Evolutionary conservation across 345 rosid species (phyloP).

Genomic region (Pistacia vera): DNA sequence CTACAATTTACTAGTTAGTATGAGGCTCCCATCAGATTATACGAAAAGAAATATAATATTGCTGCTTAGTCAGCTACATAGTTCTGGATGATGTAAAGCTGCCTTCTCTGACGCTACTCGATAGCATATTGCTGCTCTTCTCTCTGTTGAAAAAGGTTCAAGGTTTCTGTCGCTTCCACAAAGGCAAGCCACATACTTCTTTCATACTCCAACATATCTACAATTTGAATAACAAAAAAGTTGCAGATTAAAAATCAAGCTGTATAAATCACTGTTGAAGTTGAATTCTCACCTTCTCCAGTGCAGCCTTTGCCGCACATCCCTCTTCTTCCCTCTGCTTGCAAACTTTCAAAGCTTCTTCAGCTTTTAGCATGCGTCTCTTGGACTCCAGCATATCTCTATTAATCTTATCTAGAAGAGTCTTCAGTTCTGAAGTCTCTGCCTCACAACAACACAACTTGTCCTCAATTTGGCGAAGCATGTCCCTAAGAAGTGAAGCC

Average conservation of each 20-base stretch:
- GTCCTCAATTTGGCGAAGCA: slow-evolving; percentile 31
- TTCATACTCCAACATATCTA: not conserved
- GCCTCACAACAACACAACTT: slow-evolving; percentile 34
- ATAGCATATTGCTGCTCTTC: not conserved
- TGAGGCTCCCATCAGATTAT: not conserved
- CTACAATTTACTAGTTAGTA: not conserved
- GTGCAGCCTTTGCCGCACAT: slow-evolving; percentile 25
- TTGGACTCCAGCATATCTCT: slow-evolving; percentile 28
- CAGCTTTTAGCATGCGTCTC: slow-evolving; percentile 32
- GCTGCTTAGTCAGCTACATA: not conserved
- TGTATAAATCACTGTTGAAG: slow-evolving; percentile 7
- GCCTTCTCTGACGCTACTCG: too few relatives aligned
- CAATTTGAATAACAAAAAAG: not conserved
- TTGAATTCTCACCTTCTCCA: slow-evolving; percentile 28
- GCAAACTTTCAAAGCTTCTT: slow-evolving; percentile 13
- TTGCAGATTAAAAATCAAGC: not conserved
- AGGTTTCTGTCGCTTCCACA: not conserved
- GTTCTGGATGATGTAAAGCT: too few relatives aligned
- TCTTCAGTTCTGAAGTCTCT: slow-evolving; percentile 33
- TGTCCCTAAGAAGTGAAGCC: slow-evolving; percentile 22
- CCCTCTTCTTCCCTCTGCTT: slow-evolving; percentile 20
- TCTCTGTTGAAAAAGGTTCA: too few relatives aligned
- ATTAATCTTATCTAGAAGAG: slow-evolving; percentile 17
- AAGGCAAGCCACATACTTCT: not conserved
- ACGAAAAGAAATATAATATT: not conserved